Evolutionary conservation across 2,329 filamentous ascomycete species (phyloP).

Genomic region (Fusarium agapanthi): DNA sequence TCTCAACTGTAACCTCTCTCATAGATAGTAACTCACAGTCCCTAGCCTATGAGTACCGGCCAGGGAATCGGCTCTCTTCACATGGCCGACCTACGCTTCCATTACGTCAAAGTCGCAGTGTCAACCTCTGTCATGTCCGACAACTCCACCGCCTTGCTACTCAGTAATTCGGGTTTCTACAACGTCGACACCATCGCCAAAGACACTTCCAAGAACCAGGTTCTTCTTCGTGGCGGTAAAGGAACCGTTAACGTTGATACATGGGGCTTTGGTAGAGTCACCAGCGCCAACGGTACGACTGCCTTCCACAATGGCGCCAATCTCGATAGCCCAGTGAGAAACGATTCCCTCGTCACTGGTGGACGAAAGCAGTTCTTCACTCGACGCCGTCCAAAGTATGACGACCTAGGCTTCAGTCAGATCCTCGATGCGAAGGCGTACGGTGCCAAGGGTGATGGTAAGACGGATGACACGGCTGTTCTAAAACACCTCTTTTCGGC

Average conservation of each 20-base stretch:
- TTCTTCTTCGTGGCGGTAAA: constrained; percentile 6
- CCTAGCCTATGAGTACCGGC: not conserved
- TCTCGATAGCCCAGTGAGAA: not conserved
- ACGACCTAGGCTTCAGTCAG: not conserved
- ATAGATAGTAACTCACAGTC: rapidly evolving
- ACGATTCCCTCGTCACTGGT: not conserved
- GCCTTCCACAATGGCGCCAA: constrained; percentile 19
- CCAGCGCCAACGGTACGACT: constrained; percentile 2
- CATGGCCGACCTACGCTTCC: constrained; percentile 13
- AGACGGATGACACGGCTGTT: constrained; percentile 66
- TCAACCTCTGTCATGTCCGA: not conserved
- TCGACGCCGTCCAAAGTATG: not conserved
- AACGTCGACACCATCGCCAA: constrained; percentile 12
- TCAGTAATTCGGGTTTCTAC: not conserved
- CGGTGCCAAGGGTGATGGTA: constrained; percentile 72
- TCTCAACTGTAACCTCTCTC: rapidly evolving
- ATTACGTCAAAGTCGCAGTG: not conserved
- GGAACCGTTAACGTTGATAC: not conserved
- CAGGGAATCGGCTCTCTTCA: constrained; percentile 31
- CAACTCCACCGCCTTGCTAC: not conserved
- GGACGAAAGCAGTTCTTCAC: not conserved
- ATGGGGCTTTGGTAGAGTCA: constrained; percentile 24
- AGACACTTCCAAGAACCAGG: not conserved
- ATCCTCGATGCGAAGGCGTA: constrained; percentile 34
- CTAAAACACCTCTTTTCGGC: constrained; percentile 44